phyloP scores from a whole-genome alignment of 768 basidiomycete genomes.

The Clitopilus hobsonii region DNA sequence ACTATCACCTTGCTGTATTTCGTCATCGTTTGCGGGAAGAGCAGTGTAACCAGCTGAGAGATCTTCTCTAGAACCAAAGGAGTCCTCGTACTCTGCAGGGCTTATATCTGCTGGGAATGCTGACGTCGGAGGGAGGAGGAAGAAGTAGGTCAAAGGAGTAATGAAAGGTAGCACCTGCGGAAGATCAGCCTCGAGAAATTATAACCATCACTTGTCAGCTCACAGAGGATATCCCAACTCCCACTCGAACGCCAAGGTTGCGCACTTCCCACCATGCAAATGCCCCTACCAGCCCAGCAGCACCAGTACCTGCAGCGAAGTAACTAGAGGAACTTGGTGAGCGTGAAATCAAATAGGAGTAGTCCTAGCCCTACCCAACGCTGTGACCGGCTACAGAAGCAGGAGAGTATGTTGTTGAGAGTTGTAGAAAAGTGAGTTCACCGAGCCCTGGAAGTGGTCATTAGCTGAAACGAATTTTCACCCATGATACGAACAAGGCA shows the following conservation, averaged over 20 bases:
- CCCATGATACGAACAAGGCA: conserved; percentile 1
- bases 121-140: conserved; percentile 65
- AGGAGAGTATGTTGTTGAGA: conserved; percentile 78
- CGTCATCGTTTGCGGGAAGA: conserved; percentile 32
- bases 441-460: conserved; percentile 63
- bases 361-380: conserved; percentile 55
- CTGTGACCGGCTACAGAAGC: conserved; percentile 69
- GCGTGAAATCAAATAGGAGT: not conserved
- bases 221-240: conserved; percentile 82
- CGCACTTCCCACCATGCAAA: conserved; percentile 94
- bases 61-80: conserved; percentile 22
- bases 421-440: conserved; percentile 90
- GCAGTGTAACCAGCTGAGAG: conserved; percentile 38
- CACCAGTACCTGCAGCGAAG: conserved; percentile 93
- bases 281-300: conserved; percentile 89
- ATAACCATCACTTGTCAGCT: conserved; percentile 16
- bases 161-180: conserved; percentile 74
- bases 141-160: conserved; percentile 72
- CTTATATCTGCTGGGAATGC: conserved; percentile 41
- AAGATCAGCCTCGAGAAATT: not conserved
- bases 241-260: conserved; percentile 74
- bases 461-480: not conserved
- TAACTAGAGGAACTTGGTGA: conserved; percentile 44
- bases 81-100: conserved; percentile 32
- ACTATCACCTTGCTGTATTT: conserved; percentile 37